These are phyloP conservation scores for Debaryomyces castellii DNA, from an alignment of 805 yeast genomes.

Conservation along the genomic window DNA sequence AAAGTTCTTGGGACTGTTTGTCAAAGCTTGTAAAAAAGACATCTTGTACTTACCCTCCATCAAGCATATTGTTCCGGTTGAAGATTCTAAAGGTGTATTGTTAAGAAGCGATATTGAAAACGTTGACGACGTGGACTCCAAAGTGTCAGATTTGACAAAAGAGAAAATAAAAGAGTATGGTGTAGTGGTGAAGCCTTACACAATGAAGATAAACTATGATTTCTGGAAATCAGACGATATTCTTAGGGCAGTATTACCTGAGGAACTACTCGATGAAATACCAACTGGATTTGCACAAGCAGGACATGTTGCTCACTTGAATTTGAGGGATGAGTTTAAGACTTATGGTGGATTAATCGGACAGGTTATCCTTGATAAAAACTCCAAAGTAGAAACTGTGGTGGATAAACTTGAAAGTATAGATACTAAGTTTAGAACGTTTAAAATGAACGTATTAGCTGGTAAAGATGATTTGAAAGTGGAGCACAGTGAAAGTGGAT, in stretches of 20 bases:
- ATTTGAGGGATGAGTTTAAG: conserved; percentile 77
- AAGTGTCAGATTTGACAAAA: conserved; percentile 43
- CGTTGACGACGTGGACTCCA: conserved; percentile 32
- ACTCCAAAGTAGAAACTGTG: conserved; percentile 77
- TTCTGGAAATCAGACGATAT: conserved; percentile 93
- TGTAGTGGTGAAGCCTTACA: conserved; percentile 51
- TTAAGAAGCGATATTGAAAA: conserved; percentile 51
- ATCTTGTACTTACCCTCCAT: conserved; percentile 70
- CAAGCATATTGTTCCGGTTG: conserved; percentile 57
- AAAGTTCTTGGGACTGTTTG: conserved; percentile 54
- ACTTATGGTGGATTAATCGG: conserved; percentile 84
- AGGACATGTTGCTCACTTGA: conserved; percentile 94
- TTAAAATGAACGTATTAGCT: conserved; percentile 90
- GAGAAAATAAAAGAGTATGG: conserved; percentile 47
- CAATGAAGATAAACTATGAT: conserved; percentile 60
- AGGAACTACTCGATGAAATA: conserved; percentile 60
- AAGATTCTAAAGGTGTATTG: conserved; percentile 53
- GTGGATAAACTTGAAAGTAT: conserved; percentile 89
- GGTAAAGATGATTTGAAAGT: conserved; percentile 77
- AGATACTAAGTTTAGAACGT: conserved; percentile 85
- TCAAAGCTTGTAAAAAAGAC: conserved; percentile 57
- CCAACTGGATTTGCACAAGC: conserved; percentile 92
- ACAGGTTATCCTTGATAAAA: conserved; percentile 85
- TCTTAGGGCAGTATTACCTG: conserved; percentile 74
- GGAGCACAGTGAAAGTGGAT: conserved; percentile 83